Percentiles rank a stretch among this genome's conserved stretches.
Conservation (phyloP, 2,329 filamentous ascomycete genomes). For the Paramyrothecium sp. region DNA sequence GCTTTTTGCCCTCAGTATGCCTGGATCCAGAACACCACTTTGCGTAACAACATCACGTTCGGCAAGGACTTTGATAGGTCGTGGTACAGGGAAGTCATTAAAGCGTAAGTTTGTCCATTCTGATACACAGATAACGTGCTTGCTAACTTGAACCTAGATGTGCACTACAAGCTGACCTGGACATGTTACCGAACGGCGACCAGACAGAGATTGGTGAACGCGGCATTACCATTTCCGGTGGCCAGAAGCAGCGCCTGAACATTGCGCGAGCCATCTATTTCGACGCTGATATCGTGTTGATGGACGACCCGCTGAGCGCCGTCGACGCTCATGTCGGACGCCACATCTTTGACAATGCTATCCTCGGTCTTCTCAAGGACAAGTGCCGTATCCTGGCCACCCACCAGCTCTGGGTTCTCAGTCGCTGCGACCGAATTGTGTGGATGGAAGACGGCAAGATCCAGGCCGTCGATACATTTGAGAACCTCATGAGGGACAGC, state of each 20-base stretch:
- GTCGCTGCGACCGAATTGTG: constrained; percentile 85
- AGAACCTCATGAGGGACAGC: constrained; percentile 79
- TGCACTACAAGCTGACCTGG: constrained; percentile 79
- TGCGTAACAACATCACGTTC: constrained; percentile 88
- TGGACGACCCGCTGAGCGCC: constrained; percentile 69
- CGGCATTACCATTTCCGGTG: constrained; percentile 92
- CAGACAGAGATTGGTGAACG: constrained; percentile 91
- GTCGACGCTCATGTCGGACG: constrained; percentile 70
- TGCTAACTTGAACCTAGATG: constrained; percentile 48
- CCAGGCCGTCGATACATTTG: constrained; percentile 83
- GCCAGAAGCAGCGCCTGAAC: constrained; percentile 92
- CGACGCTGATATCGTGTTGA: constrained; percentile 64
- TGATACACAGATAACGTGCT: constrained; percentile 10
- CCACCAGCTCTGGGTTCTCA: constrained; percentile 91
- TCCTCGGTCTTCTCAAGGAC: constrained; percentile 81
- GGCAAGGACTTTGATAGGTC: constrained; percentile 71
- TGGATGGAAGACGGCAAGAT: constrained; percentile 89
- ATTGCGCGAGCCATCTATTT: constrained; percentile 82
- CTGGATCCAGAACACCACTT: constrained; percentile 92
- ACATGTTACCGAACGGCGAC: constrained; percentile 90
- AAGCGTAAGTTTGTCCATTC: constrained; percentile 53
- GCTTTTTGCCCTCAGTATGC: constrained; percentile 96
- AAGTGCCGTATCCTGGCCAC: constrained; percentile 92
- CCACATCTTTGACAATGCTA: constrained; percentile 90
- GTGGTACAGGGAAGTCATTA: constrained; percentile 84